Base-by-base conservation (phyloP, 2,329 filamentous ascomycete genomes). In the Aspergillus jensenii region DNA sequence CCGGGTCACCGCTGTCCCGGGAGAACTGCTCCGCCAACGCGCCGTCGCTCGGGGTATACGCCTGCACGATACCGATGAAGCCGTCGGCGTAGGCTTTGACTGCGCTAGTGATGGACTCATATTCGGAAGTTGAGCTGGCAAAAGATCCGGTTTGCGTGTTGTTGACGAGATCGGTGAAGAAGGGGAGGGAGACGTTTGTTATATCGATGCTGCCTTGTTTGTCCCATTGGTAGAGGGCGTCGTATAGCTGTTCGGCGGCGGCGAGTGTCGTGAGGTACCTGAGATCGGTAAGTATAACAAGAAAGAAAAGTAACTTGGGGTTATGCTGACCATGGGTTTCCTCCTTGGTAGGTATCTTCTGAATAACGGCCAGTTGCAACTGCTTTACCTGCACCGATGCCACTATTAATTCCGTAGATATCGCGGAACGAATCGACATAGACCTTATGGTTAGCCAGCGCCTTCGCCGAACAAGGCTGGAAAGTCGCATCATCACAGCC, bases 391-490 rank as follows among this genome's bases (percentile, higher is more conserved):
- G 35, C 5, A 52, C 52, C n/a, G 65, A 65, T 15, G 12, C 64
- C 68, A 6, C 59, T 40, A 45, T 74, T 70, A 76, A 93, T 80
- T 17, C 72, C 67, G 71, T 92, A 92, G 59, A 87, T 79, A 1
- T 79, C 72, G 39, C 90, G 85, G 81, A 93, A 93, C 0, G 88
- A 86, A 71, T 93, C 88, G 0, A 87, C 85, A 6, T 89, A 82
- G 5, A 81, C 81, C 75, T 92, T 92, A 76, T 90, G 88, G 71
- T 90, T 93, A 17, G 88, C 82, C 25, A 93, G 79, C 1, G 87
- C 85, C 27, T 68, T 68, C 61, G 85, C 79, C 43, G 86, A 89
- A 77, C 88, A 92, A 12, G 90, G 90, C 74, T 92, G 89, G 78
- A 92, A 91, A 3, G 88, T 90, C 2, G 55, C 39, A 44, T 71